Base-by-base conservation (phyloP, 106 monocot genomes). In the Apostasia shenzhenica region DNA sequence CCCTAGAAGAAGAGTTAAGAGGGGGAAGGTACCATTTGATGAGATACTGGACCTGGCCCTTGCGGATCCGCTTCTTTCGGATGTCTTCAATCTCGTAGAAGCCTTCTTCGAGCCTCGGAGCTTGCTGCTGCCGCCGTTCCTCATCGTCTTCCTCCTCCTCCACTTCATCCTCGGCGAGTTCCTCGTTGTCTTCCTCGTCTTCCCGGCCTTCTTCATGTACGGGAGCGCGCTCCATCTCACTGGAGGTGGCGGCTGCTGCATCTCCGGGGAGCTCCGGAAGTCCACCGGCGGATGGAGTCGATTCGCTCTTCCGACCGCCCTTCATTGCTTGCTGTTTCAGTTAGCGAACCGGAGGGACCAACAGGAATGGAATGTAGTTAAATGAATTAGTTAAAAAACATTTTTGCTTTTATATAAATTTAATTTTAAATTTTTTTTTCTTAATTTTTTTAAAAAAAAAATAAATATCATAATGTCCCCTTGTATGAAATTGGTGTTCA, bases 11-110 rank as follows among this genome's bases (percentile, higher is more conserved):
- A 38, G 47, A 14, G 8, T 7, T 10, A 59, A 38, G 14, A 41
- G 45, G 48, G 48, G 13, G 6, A 43, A 1, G 1, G 5, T 80
- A 84, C 92, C 92, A 92, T 79, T 92, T 92, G 74, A 92, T 81
- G 70, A 92, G 83, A 66, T 88, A 92, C 45, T 92, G 92, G 41
- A 81, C 47, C 59, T 92, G 77, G 40, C 88, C 88, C 73, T 83
- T 85, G 65, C 80, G 85, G 7, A 85, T 37, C 63, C 92, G 73
- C 70, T 81, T 88, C 82, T 79, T 85, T n/a, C 88, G 76, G 45
- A 92, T 85, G 43, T 75, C 88, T 55, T 92, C 92, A 66, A 92
- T 85, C 77, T 88, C 92, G 60, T 85, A 92, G 76, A 81, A 92
- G 0, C 82, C 88, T 7, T 92, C 92, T 14, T 77, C 92, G 4